Conservation (phyloP, 176 grass and related monocot genomes). For the Zea luxurians region DNA sequence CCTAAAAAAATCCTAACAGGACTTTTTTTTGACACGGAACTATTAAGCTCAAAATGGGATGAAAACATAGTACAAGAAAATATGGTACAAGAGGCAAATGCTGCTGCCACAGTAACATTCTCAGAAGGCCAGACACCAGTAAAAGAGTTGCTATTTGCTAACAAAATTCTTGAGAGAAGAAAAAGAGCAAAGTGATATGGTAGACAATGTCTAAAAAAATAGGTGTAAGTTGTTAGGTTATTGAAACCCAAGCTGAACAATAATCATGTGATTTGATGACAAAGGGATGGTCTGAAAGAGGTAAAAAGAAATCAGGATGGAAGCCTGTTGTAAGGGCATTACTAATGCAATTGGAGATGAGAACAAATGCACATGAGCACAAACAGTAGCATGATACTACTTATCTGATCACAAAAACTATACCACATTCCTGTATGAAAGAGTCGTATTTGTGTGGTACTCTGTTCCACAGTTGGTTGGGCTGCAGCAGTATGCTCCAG, state of each 20-base stretch:
- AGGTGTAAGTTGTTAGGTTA: neutral
- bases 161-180: constrained; percentile 10
- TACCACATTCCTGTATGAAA: neutral
- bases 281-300: constrained; percentile 12
- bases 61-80: constrained; percentile 16
- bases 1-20: neutral
- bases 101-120: constrained; percentile 12
- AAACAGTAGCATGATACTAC: constrained; percentile 15
- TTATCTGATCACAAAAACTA: neutral
- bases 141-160: constrained; percentile 2
- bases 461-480: no score
- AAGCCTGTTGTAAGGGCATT: constrained; percentile 14
- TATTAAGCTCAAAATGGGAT: constrained; percentile 8
- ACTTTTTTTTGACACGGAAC: neutral
- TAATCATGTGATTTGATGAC: neutral
- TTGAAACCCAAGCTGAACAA: constrained; percentile 17
- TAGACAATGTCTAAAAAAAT: neutral
- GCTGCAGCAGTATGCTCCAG: no score
- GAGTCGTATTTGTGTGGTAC: neutral
- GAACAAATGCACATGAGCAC: neutral
- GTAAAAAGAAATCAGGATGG: constrained; percentile 1
- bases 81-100: neutral
- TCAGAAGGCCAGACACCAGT: constrained; percentile 1
- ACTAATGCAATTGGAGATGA: neutral
- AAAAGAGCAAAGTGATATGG: neutral